phyloP scores from a whole-genome alignment of 2,329 filamentous ascomycete species.

The Dactylonectria macrodidyma region DNA sequence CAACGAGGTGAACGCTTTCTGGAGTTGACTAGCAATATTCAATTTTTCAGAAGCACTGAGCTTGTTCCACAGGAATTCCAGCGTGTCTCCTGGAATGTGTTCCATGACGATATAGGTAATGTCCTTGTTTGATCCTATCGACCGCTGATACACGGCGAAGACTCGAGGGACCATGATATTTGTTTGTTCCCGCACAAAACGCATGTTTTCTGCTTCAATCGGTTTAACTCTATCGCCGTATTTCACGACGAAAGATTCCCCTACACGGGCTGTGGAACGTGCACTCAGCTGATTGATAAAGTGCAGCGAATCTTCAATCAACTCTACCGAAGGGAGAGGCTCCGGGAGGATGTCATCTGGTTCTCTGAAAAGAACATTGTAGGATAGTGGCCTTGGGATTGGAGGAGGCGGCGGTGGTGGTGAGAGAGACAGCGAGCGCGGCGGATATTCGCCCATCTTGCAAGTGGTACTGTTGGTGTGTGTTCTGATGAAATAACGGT shows the following conservation, averaged over 20 bases:
- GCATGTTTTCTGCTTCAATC: conserved; percentile 30
- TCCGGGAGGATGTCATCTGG: conserved; percentile 20
- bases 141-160: conserved; percentile 28
- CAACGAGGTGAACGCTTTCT: conserved; percentile 19
- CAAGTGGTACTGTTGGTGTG: not conserved
- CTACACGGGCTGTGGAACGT: conserved; percentile 19
- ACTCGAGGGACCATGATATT: conserved; percentile 26
- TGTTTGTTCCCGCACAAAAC: conserved; percentile 17
- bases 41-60: conserved; percentile 8
- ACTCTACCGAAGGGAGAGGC: conserved; percentile 28
- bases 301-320: conserved; percentile 23
- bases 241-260: conserved; percentile 23
- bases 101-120: conserved; percentile 38
- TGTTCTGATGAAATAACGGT: not conserved
- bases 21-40: conserved; percentile 14
- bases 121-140: not conserved
- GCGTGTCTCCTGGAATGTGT: conserved; percentile 21
- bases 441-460: not conserved
- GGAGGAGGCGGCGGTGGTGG: conserved; percentile 5
- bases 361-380: conserved; percentile 23
- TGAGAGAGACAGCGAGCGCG: not conserved
- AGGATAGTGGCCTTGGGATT: conserved; percentile 1
- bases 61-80: conserved; percentile 27
- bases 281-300: conserved; percentile 13
- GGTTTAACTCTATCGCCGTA: conserved; percentile 25